Conservation (phyloP, 1,139 yeast species). For the Yamadazyma diospyri region DNA sequence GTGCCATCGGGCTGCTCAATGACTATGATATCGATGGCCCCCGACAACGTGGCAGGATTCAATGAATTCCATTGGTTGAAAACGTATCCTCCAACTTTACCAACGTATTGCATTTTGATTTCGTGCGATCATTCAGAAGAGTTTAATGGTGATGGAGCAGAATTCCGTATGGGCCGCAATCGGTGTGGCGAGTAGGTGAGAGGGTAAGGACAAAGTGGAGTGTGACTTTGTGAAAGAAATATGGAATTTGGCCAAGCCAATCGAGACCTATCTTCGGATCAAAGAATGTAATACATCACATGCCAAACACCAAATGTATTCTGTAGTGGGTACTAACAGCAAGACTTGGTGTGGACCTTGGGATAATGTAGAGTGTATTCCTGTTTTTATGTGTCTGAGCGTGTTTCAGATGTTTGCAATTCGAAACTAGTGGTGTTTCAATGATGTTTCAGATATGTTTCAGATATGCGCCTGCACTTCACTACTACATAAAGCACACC, state of each 20-base stretch:
- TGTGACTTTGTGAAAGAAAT: not conserved
- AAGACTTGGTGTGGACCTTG: no score
- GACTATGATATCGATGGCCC: slow-evolving; percentile 96
- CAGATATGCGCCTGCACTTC: slow-evolving; percentile 3
- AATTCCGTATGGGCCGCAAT: not conserved
- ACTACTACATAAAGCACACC: not conserved
- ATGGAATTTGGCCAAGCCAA: no score
- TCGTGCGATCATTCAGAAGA: not conserved
- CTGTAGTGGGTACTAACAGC: no score
- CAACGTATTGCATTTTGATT: slow-evolving; percentile 83
- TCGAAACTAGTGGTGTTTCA: not conserved
- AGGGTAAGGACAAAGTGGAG: not conserved
- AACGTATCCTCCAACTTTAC: slow-evolving; percentile 89
- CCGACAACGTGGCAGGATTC: slow-evolving; percentile 93
- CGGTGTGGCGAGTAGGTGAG: not conserved
- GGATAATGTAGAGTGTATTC: no score
- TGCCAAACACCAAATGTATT: no score
- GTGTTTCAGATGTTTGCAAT: not conserved
- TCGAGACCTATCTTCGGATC: no score
- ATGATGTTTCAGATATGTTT: slow-evolving; percentile 4
- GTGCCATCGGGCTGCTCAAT: slow-evolving; percentile 87
- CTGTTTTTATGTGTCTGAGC: no score
- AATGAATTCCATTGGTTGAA: slow-evolving; percentile 97
- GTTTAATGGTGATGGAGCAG: not conserved
- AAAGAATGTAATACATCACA: no score